Evolutionary conservation across 1,139 yeast species (phyloP).

Genomic region (Pichia sp.): DNA sequence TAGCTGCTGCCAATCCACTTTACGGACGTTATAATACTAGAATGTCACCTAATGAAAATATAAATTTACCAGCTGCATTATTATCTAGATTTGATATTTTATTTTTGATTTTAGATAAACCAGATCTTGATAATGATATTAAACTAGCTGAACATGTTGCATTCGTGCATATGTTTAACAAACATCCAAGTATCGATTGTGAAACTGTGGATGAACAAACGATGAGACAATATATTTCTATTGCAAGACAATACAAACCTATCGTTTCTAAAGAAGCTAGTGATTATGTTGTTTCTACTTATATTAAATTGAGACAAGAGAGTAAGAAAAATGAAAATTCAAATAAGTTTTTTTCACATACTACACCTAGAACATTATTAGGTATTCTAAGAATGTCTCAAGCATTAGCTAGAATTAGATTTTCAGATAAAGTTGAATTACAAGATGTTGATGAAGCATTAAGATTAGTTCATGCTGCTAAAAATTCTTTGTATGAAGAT

Average conservation of each 20-base stretch:
- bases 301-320: slow-evolving; percentile 89
- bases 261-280: slow-evolving; percentile 82
- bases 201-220: slow-evolving; percentile 74
- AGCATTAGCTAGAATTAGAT: slow-evolving; percentile 86
- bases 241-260: slow-evolving; percentile 84
- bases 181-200: slow-evolving; percentile 67
- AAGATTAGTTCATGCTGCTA: slow-evolving; percentile 78
- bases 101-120: slow-evolving; percentile 81
- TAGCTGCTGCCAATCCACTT: slow-evolving; percentile 97
- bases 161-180: slow-evolving; percentile 88
- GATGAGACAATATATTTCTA: slow-evolving; percentile 81
- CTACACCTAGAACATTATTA: slow-evolving; percentile 90
- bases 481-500: slow-evolving; percentile 63
- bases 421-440: slow-evolving; percentile 60
- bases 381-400: slow-evolving; percentile 92
- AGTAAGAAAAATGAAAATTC: slow-evolving; percentile 76
- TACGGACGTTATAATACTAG: slow-evolving; percentile 92
- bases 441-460: slow-evolving; percentile 96
- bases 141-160: slow-evolving; percentile 90
- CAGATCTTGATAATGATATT: slow-evolving; percentile 75
- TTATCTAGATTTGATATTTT: slow-evolving; percentile 91
- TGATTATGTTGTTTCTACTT: slow-evolving; percentile 79
- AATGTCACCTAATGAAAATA: slow-evolving; percentile 89
- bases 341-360: slow-evolving; percentile 75
- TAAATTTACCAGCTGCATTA: slow-evolving; percentile 94